These are phyloP conservation scores for Fusarium armeniacum DNA, from an alignment of 2,329 filamentous ascomycete species.

Conservation along the genomic window DNA sequence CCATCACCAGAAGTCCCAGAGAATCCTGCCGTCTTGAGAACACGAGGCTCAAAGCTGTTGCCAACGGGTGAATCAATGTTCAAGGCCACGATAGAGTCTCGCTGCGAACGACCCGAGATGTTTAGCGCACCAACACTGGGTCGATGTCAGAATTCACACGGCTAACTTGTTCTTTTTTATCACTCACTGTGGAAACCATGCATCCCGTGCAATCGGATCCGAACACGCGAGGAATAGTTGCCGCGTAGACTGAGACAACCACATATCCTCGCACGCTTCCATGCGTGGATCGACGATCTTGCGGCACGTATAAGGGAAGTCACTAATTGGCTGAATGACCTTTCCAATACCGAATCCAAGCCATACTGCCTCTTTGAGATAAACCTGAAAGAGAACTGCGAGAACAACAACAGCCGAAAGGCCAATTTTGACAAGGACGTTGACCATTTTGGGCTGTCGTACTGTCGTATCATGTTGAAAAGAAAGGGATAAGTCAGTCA, in stretches of 20 bases:
- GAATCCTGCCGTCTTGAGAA: slow-evolving; percentile 49
- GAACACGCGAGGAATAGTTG: slow-evolving; percentile 48
- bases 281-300: slow-evolving; percentile 34
- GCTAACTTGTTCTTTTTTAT: accelerated
- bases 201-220: slow-evolving; percentile 27
- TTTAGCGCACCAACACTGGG: slow-evolving; percentile 45
- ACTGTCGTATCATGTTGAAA: neutral
- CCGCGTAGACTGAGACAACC: slow-evolving; percentile 42
- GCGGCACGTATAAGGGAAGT: slow-evolving; percentile 49
- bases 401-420: slow-evolving; percentile 23
- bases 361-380: slow-evolving; percentile 45
- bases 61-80: slow-evolving; percentile 52
- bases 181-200: slow-evolving; percentile 45
- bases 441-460: slow-evolving; percentile 18
- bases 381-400: slow-evolving; percentile 45
- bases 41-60: slow-evolving; percentile 39
- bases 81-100: slow-evolving; percentile 53
- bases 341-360: slow-evolving; percentile 42
- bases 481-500: neutral
- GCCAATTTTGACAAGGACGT: slow-evolving; percentile 25
- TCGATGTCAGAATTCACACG: neutral
- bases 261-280: slow-evolving; percentile 50
- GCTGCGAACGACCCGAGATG: slow-evolving; percentile 48
- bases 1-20: slow-evolving; percentile 52
- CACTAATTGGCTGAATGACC: slow-evolving; percentile 37